phyloP scores from a whole-genome alignment of 1,284 basidiomycete genomes.

The Trametes versicolor region DNA sequence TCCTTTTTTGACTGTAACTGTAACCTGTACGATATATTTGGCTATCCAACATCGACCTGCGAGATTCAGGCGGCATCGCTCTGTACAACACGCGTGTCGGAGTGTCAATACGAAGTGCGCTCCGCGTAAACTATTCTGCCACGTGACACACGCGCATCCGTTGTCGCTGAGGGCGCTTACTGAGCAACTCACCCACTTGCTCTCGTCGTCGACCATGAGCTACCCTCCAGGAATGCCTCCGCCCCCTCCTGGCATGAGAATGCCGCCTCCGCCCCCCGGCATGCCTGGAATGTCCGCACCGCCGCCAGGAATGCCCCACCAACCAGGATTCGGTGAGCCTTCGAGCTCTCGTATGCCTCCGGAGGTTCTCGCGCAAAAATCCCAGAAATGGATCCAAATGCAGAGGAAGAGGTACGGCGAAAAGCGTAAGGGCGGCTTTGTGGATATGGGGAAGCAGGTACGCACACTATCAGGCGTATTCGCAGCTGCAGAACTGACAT shows the following conservation, averaged over 20 bases:
- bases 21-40: background rate
- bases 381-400: conserved; percentile 94
- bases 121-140: conserved; percentile 1
- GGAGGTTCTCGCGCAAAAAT: conserved; percentile 85
- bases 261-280: conserved; percentile 58
- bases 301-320: conserved; percentile 54
- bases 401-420: conserved; percentile 92
- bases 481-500: conserved; percentile 31
- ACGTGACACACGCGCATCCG: conserved; percentile 33
- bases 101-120: conserved; percentile 3
- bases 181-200: conserved; percentile 26
- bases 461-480: conserved; percentile 37
- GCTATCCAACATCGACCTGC: too few relatives aligned
- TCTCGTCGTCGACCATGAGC: conserved; percentile 45
- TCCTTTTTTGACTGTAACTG: background rate
- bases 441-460: conserved; percentile 95
- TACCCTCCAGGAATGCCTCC: conserved; percentile 46
- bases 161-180: conserved; percentile 27
- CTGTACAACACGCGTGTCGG: conserved; percentile 8
- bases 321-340: conserved; percentile 48
- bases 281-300: conserved; percentile 68
- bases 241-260: conserved; percentile 66
- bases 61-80: too few relatives aligned
- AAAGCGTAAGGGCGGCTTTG: conserved; percentile 87
- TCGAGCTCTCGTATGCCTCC: conserved; percentile 73